Percentiles rank a stretch among this genome's conserved stretches.
These are phyloP conservation scores for Baorangia bicolor DNA, from an alignment of 768 basidiomycete species.

Conservation along the genomic window DNA sequence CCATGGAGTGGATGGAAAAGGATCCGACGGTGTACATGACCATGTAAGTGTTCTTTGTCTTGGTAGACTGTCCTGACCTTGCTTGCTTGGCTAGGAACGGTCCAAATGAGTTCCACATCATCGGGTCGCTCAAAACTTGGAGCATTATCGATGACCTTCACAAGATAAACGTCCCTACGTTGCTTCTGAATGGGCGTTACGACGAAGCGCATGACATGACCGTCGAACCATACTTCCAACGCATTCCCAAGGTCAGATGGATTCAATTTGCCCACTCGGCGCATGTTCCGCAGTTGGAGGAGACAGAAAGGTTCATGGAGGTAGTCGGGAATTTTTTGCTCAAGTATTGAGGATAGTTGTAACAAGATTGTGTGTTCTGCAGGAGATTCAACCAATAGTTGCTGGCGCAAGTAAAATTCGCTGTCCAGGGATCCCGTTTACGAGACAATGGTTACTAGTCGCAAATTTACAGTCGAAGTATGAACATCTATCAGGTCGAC, in stretches of 20 bases:
- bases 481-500: conserved; percentile 17
- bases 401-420: not conserved
- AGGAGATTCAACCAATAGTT: not conserved
- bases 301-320: conserved; percentile 36
- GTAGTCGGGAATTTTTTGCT: conserved; percentile 33
- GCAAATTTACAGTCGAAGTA: conserved; percentile 9
- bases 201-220: conserved; percentile 36
- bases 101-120: conserved; percentile 38
- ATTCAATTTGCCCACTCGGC: conserved; percentile 37
- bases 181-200: conserved; percentile 38
- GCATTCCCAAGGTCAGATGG: conserved; percentile 37
- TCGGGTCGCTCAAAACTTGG: conserved; percentile 36
- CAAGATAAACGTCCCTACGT: conserved; percentile 34
- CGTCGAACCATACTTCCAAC: conserved; percentile 34
- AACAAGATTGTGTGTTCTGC: not conserved
- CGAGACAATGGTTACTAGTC: not conserved
- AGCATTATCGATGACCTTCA: conserved; percentile 33
- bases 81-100: conserved; percentile 33
- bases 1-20: conserved; percentile 36
- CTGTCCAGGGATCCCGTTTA: not conserved
- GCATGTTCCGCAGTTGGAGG: conserved; percentile 38
- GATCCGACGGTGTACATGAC: conserved; percentile 49
- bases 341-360: conserved; percentile 1
- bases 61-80: not conserved
- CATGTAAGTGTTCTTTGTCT: conserved; percentile 36